Base-by-base conservation (phyloP, 495 filamentous ascomycete species). In the Rostrohypoxylon terebratum region DNA sequence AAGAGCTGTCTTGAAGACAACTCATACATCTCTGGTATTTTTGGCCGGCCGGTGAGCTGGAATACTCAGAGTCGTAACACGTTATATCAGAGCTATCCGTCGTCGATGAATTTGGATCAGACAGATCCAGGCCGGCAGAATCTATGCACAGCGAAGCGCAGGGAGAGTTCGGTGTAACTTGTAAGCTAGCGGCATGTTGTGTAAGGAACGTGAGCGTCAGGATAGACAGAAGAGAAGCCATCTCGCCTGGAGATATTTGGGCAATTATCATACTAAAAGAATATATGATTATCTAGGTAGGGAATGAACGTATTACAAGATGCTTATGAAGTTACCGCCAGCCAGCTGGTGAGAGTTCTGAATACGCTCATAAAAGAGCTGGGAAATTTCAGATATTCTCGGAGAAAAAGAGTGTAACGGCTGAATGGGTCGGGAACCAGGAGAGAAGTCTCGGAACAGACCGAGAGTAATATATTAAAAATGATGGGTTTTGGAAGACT, bases 141-240 rank as follows among this genome's bases (percentile, higher is more conserved):
- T 86, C 83, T 51, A 81, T 59, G 60, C 86, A 88, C 59, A 80
- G 58, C 48, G 80, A 78, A 36, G 83, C 75, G 55, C 86, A 88
- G n/a, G 82, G 84, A 20, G 85, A 87, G 54, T 84, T 82, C 23
- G 84, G 83, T 14, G 84, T 81, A 33, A 87, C 84, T 74, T 85
- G 84, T 18, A 88, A 71, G 4, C 78, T 75, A 14, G 75, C 61
- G 34, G 70, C 71, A 28, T 78, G 65, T 54, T 74, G 59, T 28
- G 70, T 48, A 20, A 80, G 51, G 34, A 79, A 36, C 28, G 78
- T 62, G 38, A 77, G 63, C 40, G 68, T 68, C 62, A 58, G 58
- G 45, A 66, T 48, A 16, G 45, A 59, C 25, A 48, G 28, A 60
- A 74, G 64, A 63, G 63, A 70, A 66, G 69, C 54, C 73, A 78